phyloP scores from a whole-genome alignment of 768 basidiomycete species.

The Amyloporia xantha region DNA sequence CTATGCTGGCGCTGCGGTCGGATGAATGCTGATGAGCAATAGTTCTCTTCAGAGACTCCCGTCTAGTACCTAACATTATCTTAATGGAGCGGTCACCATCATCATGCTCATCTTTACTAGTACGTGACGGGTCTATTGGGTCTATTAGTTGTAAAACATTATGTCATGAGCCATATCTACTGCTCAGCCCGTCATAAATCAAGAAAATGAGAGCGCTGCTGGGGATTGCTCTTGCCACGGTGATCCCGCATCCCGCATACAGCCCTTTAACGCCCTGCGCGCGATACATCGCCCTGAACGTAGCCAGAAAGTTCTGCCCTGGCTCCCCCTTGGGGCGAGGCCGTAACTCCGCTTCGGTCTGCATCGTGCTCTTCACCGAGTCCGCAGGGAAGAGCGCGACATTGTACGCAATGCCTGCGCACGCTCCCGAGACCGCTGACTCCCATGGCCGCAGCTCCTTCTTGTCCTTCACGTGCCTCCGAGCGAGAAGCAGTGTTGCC shows the following conservation, averaged over 20 bases:
- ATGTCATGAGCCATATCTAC: constrained; percentile 36
- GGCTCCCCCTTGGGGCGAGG: constrained; percentile 33
- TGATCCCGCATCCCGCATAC: constrained; percentile 92
- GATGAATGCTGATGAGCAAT: not conserved
- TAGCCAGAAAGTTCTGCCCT: constrained; percentile 46
- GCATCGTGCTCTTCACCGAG: constrained; percentile 89
- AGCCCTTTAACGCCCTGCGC: constrained; percentile 75
- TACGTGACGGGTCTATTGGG: too few relatives aligned
- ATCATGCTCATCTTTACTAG: too few relatives aligned
- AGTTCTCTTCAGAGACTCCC: too few relatives aligned
- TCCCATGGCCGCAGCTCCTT: constrained; percentile 46
- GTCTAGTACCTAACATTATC: too few relatives aligned
- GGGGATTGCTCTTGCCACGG: constrained; percentile 76
- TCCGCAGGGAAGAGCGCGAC: constrained; percentile 93
- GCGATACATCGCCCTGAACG: constrained; percentile 63
- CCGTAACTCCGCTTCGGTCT: constrained; percentile 86
- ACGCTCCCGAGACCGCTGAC: constrained; percentile 79
- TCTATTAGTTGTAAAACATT: too few relatives aligned
- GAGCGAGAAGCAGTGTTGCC: constrained; percentile 50
- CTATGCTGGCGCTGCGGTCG: too few relatives aligned
- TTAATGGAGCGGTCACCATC: too few relatives aligned
- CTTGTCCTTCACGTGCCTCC: constrained; percentile 32
- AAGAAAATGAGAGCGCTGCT: constrained; percentile 91
- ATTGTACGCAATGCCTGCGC: constrained; percentile 81
- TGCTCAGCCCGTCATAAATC: constrained; percentile 77